Conservation (phyloP, 2,329 filamentous ascomycete genomes). For the Mycosphaerelloides madeirae region DNA sequence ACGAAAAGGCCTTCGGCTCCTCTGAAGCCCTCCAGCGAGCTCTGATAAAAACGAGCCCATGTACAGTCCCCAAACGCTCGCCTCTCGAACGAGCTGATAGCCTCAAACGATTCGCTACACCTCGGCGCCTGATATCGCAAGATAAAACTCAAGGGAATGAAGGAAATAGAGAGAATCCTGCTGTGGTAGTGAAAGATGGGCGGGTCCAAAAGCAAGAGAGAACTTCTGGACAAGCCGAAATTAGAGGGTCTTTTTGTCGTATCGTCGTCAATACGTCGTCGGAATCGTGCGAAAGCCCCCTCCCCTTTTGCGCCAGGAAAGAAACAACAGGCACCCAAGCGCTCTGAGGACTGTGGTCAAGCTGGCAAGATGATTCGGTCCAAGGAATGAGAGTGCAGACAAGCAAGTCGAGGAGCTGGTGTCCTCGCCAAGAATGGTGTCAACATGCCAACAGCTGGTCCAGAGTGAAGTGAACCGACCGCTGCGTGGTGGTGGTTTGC, state of each 20-base stretch:
- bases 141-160: slow-evolving; percentile 8
- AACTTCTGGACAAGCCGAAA: slow-evolving; percentile 14
- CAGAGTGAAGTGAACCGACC: background rate
- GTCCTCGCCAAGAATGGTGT: background rate
- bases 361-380: slow-evolving; percentile 10
- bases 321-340: slow-evolving; percentile 14
- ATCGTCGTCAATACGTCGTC: slow-evolving; percentile 21
- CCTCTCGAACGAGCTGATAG: no score
- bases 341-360: slow-evolving; percentile 13
- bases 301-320: slow-evolving; percentile 16
- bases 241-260: slow-evolving; percentile 15
- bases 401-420: slow-evolving; percentile 1
- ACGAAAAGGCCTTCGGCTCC: slow-evolving; percentile 4
- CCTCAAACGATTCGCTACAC: no score
- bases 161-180: slow-evolving; percentile 9
- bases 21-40: background rate
- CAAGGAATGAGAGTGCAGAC: slow-evolving; percentile 15
- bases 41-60: no score
- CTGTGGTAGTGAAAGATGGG: slow-evolving; percentile 20
- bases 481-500: no score
- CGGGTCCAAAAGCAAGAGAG: slow-evolving; percentile 4
- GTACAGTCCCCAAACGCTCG: no score
- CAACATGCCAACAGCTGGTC: background rate
- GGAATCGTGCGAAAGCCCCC: slow-evolving; percentile 16
- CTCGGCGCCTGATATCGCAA: background rate